Evolutionary conservation across 2,329 filamentous ascomycete species (phyloP).

Genomic region (Exophiala xenobiotica): DNA sequence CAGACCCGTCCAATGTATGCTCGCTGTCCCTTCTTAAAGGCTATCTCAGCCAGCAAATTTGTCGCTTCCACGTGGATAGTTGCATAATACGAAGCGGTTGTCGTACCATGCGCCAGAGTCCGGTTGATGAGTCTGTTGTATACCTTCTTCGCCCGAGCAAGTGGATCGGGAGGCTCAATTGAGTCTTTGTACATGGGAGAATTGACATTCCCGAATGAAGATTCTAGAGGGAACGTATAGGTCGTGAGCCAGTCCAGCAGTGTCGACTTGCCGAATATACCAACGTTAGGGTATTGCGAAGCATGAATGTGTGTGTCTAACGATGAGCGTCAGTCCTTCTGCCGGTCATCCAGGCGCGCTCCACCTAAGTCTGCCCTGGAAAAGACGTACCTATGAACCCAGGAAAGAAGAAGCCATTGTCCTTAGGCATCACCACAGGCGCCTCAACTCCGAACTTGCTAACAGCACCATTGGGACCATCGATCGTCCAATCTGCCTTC

Average conservation of each 20-base stretch:
- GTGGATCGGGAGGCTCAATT: constrained; percentile 38
- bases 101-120: constrained; percentile 87
- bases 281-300: constrained; percentile 88
- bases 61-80: constrained; percentile 84
- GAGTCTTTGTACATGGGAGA: constrained; percentile 32
- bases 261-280: constrained; percentile 90
- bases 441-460: constrained; percentile 24
- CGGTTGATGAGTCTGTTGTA: constrained; percentile 77
- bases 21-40: constrained; percentile 74
- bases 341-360: too few relatives aligned
- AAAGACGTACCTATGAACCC: constrained; percentile 47
- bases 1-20: constrained; percentile 92
- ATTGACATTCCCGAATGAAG: constrained; percentile 58
- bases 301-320: constrained; percentile 94
- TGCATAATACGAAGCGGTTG: constrained; percentile 90
- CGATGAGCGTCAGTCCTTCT: background rate
- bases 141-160: constrained; percentile 63
- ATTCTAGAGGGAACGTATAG: constrained; percentile 93
- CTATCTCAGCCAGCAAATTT: constrained; percentile 86
- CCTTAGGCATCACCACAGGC: constrained; percentile 19
- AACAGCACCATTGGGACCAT: constrained; percentile 18
- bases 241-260: constrained; percentile 89
- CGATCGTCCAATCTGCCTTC: constrained; percentile 28
- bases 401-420: constrained; percentile 34
- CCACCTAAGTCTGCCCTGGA: too few relatives aligned